Evolutionary conservation across 352 stramenopile genomes (phyloP), one percentile per base, ranked within the genome.

Genomic region (Aphanomyces cochlioides): DNA sequence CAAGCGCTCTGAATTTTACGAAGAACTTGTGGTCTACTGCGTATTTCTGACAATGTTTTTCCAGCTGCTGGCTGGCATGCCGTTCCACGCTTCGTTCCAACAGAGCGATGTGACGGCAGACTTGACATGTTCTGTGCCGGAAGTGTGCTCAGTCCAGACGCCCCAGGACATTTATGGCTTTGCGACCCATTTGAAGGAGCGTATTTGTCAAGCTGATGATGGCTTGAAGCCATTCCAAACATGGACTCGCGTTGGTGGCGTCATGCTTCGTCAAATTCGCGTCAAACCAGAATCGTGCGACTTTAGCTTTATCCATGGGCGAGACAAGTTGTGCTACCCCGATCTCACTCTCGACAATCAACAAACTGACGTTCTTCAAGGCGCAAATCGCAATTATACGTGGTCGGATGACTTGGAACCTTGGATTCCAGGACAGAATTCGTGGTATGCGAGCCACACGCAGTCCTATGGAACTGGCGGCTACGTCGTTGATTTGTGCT

Each of bases 1-100:
- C 63, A 93, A 92, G 74, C 86, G 88, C 6, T 75, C 82, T 7
- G 84, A 94, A 75, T 95, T 95, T 61, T 95, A 95, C 81, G 83
- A 95, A 69, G 88, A 95, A 60, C 77, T 95, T 5, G 74, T 95
- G 17, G 88, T 95, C 7, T 94, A 95, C 75, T 72, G 91, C 57
- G 74, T 90, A 0, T 94, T 95, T 45, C 68, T 95, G 17, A 72
- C 69, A 54, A 56, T 95, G 5, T 85, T 95, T 67, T 93, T 95
- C 66, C 89, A 83, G 47, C 72, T 92, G 43, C 77, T 95, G 21
- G 78, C 73, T 28, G 91, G 85, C 84, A 75, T 95, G 10, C 88
- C 88, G 0, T 85, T 95, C 40, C 77, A 93, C 59, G 83, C 89
- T 34, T 92, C 82, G 70, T 95, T 87, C 71, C 77, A 94, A 56